Base-by-base conservation (phyloP, 2,329 filamentous ascomycete genomes). In the Ophiostoma sp. region DNA sequence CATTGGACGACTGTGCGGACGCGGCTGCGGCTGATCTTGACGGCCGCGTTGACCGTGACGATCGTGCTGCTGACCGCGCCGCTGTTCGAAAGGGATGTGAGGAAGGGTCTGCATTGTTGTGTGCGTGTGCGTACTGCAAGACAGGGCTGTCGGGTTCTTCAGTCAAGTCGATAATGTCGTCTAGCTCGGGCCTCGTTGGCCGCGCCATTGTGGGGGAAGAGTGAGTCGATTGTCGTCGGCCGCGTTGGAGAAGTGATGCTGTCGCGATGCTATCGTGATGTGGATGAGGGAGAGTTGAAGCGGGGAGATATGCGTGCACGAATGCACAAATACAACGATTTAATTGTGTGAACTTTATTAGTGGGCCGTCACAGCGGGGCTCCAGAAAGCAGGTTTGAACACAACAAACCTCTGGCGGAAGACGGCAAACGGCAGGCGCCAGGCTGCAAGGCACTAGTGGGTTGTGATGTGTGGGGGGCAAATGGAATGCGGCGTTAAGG, bases 101-200 rank as follows among this genome's bases (percentile, higher is more conserved):
- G 39, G n/a, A 42, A 19, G 22, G 6, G 12, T 1, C 25, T 31
- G n/a, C 5, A 28, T n/a, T 52, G 59, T 7, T 55, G 25, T 5
- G n/a, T n/a, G n/a, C 12, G 42, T 25, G 52, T 45, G 69, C 42
- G n/a, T 66, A 52, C 64, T 72, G 74, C 33, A 63, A 75, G 17
- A 77, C 78, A 0, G 85, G 84, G 22, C 84, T 86, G 77, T 87
- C 85, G 0, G 85, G 84, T 75, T 87, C 86, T 11, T 81, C 82
- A 0, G 86, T 87, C 66, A 88, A 78, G 73, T 88, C 86, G 59
- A 88, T 87, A 17, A 87, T 39, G 22, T 57, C 69, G 22, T 57
- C 69, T 9, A 25, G 25, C 19, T 42, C 28, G 1, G 36, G 50
- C 15, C 25, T 25, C 36, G 39, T 22, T 50, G 25, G 36, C 42